Conservation (phyloP, 2,329 filamentous ascomycete genomes). For the Oidium heveae region DNA sequence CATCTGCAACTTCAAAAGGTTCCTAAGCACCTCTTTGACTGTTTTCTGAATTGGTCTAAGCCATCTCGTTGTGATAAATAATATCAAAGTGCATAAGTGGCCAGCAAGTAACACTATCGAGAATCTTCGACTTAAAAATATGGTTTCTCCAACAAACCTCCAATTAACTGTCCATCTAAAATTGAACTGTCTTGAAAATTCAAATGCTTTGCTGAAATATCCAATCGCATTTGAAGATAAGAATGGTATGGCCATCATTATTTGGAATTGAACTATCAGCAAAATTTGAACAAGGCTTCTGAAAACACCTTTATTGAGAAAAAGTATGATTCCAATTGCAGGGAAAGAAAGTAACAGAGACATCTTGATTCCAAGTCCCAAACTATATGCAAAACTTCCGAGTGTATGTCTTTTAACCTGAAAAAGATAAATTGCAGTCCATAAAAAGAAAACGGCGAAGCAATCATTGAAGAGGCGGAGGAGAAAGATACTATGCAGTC, state of each 20-base stretch:
- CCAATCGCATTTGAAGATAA: slow-evolving; percentile 34
- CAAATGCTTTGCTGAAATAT: slow-evolving; percentile 67
- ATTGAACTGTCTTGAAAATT: slow-evolving; percentile 72
- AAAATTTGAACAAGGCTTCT: slow-evolving; percentile 40
- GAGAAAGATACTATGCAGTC: slow-evolving; percentile 80
- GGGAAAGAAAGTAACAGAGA: slow-evolving; percentile 62
- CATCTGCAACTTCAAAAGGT: slow-evolving; percentile 11
- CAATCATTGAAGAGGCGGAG: slow-evolving; percentile 91
- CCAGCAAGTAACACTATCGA: slow-evolving; percentile 27
- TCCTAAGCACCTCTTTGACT: slow-evolving; percentile 19
- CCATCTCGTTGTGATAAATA: slow-evolving; percentile 35
- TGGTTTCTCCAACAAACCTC: slow-evolving; percentile 71
- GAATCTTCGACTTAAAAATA: slow-evolving; percentile 46
- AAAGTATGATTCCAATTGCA: slow-evolving; percentile 50
- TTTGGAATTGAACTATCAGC: slow-evolving; percentile 56
- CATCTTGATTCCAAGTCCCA: slow-evolving; percentile 88
- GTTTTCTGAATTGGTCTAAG: slow-evolving; percentile 27
- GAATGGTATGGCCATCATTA: slow-evolving; percentile 44
- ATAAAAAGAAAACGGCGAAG: slow-evolving; percentile 64
- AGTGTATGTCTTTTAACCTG: slow-evolving; percentile 51
- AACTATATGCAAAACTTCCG: slow-evolving; percentile 47
- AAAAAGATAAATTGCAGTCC: slow-evolving; percentile 53
- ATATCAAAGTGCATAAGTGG: slow-evolving; percentile 27
- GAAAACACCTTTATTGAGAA: slow-evolving; percentile 44
- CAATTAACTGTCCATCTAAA: slow-evolving; percentile 99